Base-by-base conservation (phyloP, 805 yeast genomes). In the Candida qinlingensis region DNA sequence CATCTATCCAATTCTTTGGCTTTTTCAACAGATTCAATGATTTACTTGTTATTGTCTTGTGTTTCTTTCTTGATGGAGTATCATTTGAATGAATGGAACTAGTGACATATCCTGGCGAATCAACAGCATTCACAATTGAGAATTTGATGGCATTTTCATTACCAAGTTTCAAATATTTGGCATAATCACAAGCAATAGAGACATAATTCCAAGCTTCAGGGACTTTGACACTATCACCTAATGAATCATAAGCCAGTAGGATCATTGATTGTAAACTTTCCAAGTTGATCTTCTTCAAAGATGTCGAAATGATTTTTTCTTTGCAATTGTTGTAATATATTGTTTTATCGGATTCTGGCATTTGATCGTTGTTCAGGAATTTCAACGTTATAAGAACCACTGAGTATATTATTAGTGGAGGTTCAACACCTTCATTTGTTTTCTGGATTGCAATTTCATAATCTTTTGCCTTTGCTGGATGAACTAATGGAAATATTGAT, bases 131-230 rank as follows among this genome's bases (percentile, higher is more conserved):
- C 3, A 50, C 40, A 6, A 46, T n/a, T 1, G 53, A 40, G 6
- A 47, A 34, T 12, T 53, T 48, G 6, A 47, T 50, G 1, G 51
- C 46, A 13, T 39, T 49, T 28, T 58, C 58, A 26, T 51, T 37
- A 5, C 56, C 55, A 33, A 58, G 36, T 41, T 58, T 58, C 41
- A 58, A 38, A 39, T 58, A 57, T 13, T 52, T 53, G 8, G 60
- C 60, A 47, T 58, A 58, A 31, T 57, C 61, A 19, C 58, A 54
- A 4, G 62, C 62, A 42, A 58, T 55, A 29, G 61, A 57, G 8
- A 58, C 61, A 45, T 57, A 58, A 40, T 58, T 58, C 62, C 62
- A 58, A 35, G 56, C 51, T 30, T 58, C 62, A 4, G 62, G 62
- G 6, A 57, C 61, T 44, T 58, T 58, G 4, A 53, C 56, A 41